Evolutionary conservation across 768 basidiomycete genomes (phyloP).

Genomic region (Mycena leptocephala): DNA sequence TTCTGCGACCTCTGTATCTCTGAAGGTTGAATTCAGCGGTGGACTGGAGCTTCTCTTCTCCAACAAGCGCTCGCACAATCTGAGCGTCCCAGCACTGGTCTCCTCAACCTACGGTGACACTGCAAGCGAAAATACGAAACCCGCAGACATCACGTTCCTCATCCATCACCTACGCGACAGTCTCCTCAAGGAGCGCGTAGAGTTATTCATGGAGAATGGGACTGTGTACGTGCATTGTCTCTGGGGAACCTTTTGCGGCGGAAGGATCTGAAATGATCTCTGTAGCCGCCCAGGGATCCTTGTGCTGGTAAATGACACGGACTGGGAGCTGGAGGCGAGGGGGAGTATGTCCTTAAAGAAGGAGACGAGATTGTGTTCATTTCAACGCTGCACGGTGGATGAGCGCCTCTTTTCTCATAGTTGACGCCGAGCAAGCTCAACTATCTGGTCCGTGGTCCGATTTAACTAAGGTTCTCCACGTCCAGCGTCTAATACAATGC

Average conservation of each 20-base stretch:
- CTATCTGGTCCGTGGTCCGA: background rate
- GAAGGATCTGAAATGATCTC: background rate
- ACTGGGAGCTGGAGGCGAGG: conserved; percentile 98
- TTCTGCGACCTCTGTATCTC: conserved; percentile 43
- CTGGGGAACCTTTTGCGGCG: background rate
- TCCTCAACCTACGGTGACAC: conserved; percentile 51
- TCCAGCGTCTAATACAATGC: background rate
- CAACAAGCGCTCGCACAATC: conserved; percentile 72
- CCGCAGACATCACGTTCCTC: conserved; percentile 81
- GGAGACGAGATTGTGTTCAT: conserved; percentile 97
- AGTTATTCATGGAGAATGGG: conserved; percentile 90
- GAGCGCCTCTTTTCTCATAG: conserved; percentile 16
- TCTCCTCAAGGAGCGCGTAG: conserved; percentile 87
- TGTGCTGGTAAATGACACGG: conserved; percentile 96
- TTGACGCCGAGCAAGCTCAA: background rate
- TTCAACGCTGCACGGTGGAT: conserved; percentile 95
- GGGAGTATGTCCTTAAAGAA: conserved; percentile 83
- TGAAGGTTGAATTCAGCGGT: conserved; percentile 87
- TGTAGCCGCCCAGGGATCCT: conserved; percentile 94
- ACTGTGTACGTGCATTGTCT: conserved; percentile 76
- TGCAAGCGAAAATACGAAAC: conserved; percentile 48
- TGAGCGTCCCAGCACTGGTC: conserved; percentile 69
- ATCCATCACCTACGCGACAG: conserved; percentile 85
- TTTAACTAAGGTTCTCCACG: background rate
- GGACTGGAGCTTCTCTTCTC: conserved; percentile 91